Base-by-base conservation (phyloP, 1,284 basidiomycete species). In the Puccinia triticina region DNA sequence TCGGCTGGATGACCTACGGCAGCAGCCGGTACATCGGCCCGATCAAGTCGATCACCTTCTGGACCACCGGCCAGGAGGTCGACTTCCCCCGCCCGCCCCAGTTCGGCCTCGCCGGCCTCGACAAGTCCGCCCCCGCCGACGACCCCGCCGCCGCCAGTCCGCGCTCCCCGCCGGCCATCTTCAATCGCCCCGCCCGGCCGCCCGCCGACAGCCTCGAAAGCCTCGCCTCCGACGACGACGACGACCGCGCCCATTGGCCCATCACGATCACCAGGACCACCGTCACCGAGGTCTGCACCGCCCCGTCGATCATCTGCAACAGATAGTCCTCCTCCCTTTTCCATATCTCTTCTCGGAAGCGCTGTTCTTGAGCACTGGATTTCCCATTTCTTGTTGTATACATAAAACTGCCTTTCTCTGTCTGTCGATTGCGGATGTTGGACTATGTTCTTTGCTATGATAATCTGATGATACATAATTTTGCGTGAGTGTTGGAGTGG, bases 21-120 rank as follows among this genome's bases (percentile, higher is more conserved):
- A 72, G 59, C 23, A 67, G 26, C 32, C 43, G 61, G 26, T 82
- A 82, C 64, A 50, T 74, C 11, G 80, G 80, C 12, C 80, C 80
- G 10, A 74, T 82, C 21, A 74, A 82, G 53, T 82, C 80, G 0
- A 82, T 82, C 43, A 82, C 80, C 11, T 74, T 74, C 11, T 82
- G 80, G 80, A 82, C 80, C 1, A 82, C 80, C 23, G 80, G 80
- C 12, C 80, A 82, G 23, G 72, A 74, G 29, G 72, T 82, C 12
- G 72, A 82, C n/a, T 82, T 82, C 43, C 71, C 43, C 32, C 16
- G 59, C 37, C 48, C 59, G 55, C n/a, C n/a, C n/a, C 55, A 34
- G 14, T 61, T 61, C 32, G 64, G 59, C 5, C n/a, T 64, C 12
- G 37, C 18, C 11, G 26, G 48, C 18, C 40, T 43, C 21, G 40